These are phyloP conservation scores for Podaxis sp. DNA, from an alignment of 768 basidiomycete genomes.

Conservation along the genomic window DNA sequence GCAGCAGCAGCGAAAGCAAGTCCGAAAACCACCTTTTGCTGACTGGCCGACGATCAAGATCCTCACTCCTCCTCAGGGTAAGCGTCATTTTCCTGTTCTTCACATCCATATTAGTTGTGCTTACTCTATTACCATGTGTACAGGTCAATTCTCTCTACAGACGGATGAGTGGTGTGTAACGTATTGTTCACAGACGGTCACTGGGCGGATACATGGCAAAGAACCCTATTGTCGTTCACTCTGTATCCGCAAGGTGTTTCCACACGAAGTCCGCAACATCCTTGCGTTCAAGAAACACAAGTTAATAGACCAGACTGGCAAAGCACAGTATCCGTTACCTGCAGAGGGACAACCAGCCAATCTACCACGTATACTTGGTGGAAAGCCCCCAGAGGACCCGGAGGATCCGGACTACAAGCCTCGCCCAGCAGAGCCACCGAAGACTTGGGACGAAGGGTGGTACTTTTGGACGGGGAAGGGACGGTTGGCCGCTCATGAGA, in stretches of 20 bases:
- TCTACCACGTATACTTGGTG: constrained; percentile 45
- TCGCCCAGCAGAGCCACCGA: constrained; percentile 24
- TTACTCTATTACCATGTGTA: background rate
- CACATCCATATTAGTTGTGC: constrained; percentile 3
- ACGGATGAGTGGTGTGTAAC: constrained; percentile 67
- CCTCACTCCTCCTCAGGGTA: constrained; percentile 51
- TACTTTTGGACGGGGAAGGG: constrained; percentile 70
- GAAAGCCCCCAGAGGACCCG: constrained; percentile 33
- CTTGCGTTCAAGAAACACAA: constrained; percentile 45
- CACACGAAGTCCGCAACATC: constrained; percentile 62
- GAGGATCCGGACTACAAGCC: constrained; percentile 23
- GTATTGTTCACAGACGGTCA: constrained; percentile 58
- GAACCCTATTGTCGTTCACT: constrained; percentile 58
- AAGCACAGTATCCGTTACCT: constrained; percentile 61
- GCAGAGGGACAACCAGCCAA: constrained; percentile 60
- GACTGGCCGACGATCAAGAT: constrained; percentile 57
- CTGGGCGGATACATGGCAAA: constrained; percentile 47
- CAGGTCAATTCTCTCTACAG: constrained; percentile 58
- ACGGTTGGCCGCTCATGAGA: constrained; percentile 52
- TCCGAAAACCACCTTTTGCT: constrained; percentile 39
- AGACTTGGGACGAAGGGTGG: constrained; percentile 74
- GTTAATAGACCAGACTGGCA: constrained; percentile 41
- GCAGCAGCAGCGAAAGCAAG: constrained; percentile 32
- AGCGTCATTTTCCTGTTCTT: constrained; percentile 7
- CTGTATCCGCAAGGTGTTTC: constrained; percentile 65